Evolutionary conservation across 768 basidiomycete species (phyloP).

Genomic region (Phylloporus scabripes): DNA sequence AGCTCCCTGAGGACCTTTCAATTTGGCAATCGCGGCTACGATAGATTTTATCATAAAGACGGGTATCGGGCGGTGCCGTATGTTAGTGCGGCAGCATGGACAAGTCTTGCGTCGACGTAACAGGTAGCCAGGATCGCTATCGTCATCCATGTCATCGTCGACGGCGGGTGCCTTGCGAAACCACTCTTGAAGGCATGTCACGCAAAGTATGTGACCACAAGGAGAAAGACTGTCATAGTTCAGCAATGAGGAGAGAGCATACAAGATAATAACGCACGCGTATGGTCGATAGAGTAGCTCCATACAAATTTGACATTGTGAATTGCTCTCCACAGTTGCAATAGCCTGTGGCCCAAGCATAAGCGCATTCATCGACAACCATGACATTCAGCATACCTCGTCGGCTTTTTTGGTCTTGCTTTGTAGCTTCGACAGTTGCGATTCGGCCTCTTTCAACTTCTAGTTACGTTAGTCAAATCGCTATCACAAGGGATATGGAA

Average conservation of each 20-base stretch:
- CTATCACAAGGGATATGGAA: neutral
- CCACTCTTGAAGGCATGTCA: conserved; percentile 70
- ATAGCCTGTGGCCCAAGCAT: conserved; percentile 38
- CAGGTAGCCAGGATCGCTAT: conserved; percentile 40
- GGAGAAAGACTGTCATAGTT: conserved; percentile 46
- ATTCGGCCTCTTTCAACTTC: conserved; percentile 43
- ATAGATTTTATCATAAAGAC: conserved; percentile 65
- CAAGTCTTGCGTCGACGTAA: conserved; percentile 63
- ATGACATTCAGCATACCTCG: conserved; percentile 39
- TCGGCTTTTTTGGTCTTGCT: conserved; percentile 47
- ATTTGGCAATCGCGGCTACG: conserved; percentile 42
- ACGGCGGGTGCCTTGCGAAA: conserved; percentile 59
- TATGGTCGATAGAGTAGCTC: conserved; percentile 61
- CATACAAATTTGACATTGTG: conserved; percentile 77
- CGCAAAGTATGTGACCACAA: conserved; percentile 76
- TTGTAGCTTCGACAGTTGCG: conserved; percentile 40
- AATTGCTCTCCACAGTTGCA: conserved; percentile 48
- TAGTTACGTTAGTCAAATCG: conserved; percentile 16
- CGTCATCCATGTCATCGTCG: conserved; percentile 42
- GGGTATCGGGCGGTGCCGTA: conserved; percentile 58
- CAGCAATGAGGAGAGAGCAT: conserved; percentile 2
- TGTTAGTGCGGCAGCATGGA: conserved; percentile 59
- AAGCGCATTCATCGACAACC: neutral
- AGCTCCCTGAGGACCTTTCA: conserved; percentile 27
- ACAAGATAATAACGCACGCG: conserved; percentile 42